These are phyloP conservation scores for Terfezia claveryi DNA, from an alignment of 495 filamentous ascomycete genomes.

Conservation along the genomic window DNA sequence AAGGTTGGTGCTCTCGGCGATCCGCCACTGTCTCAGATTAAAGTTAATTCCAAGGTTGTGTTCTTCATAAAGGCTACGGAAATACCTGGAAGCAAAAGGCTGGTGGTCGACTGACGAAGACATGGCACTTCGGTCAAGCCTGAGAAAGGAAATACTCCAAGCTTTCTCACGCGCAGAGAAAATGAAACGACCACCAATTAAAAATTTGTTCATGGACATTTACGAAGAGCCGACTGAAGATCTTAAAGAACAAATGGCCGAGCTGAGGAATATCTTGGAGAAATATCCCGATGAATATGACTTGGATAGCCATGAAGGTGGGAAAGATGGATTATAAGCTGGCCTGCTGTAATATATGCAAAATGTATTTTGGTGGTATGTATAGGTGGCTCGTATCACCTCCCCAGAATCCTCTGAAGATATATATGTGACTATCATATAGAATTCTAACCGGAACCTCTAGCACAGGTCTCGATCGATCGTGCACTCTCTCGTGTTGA, in stretches of 20 bases:
- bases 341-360: neutral
- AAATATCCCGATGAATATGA: slow-evolving; percentile 91
- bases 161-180: slow-evolving; percentile 75
- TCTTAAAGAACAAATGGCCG: slow-evolving; percentile 50
- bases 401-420: too few relatives aligned
- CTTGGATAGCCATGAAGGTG: slow-evolving; percentile 51
- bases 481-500: too few relatives aligned
- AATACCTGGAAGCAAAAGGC: slow-evolving; percentile 49
- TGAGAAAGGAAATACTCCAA: slow-evolving; percentile 53
- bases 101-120: slow-evolving; percentile 35
- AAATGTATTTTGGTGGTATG: neutral
- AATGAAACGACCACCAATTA: slow-evolving; percentile 65
- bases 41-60: too few relatives aligned
- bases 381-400: too few relatives aligned
- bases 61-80: slow-evolving; percentile 25
- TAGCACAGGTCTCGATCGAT: too few relatives aligned
- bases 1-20: slow-evolving; percentile 18
- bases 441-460: too few relatives aligned
- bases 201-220: slow-evolving; percentile 61
- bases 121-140: slow-evolving; percentile 50
- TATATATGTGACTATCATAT: too few relatives aligned
- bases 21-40: too few relatives aligned
- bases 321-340: slow-evolving; percentile 37
- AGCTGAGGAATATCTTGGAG: slow-evolving; percentile 53
- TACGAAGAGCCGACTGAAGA: slow-evolving; percentile 79